phyloP scores from a whole-genome alignment of 345 rosid genomes.

The Arabidopsis arenosa region DNA sequence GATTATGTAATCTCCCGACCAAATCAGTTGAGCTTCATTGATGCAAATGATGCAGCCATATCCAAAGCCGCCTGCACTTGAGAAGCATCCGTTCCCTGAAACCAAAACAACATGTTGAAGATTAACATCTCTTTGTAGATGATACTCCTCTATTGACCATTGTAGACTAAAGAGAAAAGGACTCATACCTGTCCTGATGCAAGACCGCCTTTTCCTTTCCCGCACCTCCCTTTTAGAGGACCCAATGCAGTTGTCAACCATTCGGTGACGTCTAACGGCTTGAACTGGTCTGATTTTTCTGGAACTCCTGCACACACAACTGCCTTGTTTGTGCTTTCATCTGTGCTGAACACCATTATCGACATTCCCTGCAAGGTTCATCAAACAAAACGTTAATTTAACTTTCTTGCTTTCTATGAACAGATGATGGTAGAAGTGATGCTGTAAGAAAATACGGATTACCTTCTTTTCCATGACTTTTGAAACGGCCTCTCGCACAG shows the following conservation, averaged over 20 bases:
- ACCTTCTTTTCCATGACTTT: constrained; percentile 85
- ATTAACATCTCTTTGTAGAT: not conserved
- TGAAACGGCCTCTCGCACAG: constrained; percentile 90
- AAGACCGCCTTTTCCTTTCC: constrained; percentile 89
- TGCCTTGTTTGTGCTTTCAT: constrained; percentile 84
- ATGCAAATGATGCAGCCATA: constrained; percentile 71
- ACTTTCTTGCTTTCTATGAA: not conserved
- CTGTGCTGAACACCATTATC: constrained; percentile 84
- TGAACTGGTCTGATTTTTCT: constrained; percentile 57
- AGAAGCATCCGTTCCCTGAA: constrained; percentile 85
- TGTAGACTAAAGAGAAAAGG: not conserved
- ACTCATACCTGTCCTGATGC: constrained; percentile 89
- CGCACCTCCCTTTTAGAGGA: constrained; percentile 88
- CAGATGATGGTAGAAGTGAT: not conserved
- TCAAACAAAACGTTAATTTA: not conserved
- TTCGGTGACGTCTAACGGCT: constrained; percentile 80
- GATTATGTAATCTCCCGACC: not conserved
- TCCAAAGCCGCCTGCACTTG: constrained; percentile 70
- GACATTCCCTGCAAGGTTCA: constrained; percentile 68
- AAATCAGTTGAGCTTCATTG: constrained; percentile 74
- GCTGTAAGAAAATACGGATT: not conserved
- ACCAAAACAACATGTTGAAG: constrained; percentile 22
- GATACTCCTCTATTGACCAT: not conserved
- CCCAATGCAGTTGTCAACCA: constrained; percentile 82
- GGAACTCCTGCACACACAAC: constrained; percentile 93